These are phyloP conservation scores for Tylopilus subfusipes DNA, from an alignment of 768 basidiomycete species.

Conservation along the genomic window DNA sequence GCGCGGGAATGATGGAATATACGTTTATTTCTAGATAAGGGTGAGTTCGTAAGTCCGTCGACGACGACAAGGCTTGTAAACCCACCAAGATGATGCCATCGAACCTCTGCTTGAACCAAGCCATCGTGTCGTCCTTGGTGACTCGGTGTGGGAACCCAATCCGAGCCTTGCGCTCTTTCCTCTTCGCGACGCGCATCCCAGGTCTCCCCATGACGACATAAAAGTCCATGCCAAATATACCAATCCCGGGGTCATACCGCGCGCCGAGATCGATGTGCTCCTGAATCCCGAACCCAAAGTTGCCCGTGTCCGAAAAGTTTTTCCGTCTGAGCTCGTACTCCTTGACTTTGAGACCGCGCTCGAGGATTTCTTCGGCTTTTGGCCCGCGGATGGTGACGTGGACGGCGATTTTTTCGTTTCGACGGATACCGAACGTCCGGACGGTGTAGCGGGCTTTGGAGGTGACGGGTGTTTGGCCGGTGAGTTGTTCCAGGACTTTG, in stretches of 20 bases:
- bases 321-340: constrained; percentile 97
- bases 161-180: constrained; percentile 84
- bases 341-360: constrained; percentile 99
- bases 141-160: constrained; percentile 88
- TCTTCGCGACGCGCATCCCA: constrained; percentile 84
- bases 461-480: constrained; percentile 98
- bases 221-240: constrained; percentile 99
- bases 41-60: neutral
- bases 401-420: constrained; percentile 99
- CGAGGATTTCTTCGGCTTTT: constrained; percentile 99
- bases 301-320: constrained; percentile 98
- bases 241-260: constrained; percentile 96
- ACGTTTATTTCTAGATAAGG: constrained; percentile 25
- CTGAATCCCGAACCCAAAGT: constrained; percentile 99
- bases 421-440: constrained; percentile 97
- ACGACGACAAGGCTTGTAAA: constrained; percentile 16
- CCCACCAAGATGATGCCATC: constrained; percentile 94
- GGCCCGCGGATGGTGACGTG: constrained; percentile 99
- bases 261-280: constrained; percentile 99
- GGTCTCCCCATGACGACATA: constrained; percentile 97
- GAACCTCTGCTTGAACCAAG: constrained; percentile 99
- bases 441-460: constrained; percentile 99
- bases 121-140: constrained; percentile 93
- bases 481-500: constrained; percentile 98
- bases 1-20: neutral